Evolutionary conservation across 2,329 filamentous ascomycete genomes (phyloP).

Genomic region (Ceratocystis lukuohia): DNA sequence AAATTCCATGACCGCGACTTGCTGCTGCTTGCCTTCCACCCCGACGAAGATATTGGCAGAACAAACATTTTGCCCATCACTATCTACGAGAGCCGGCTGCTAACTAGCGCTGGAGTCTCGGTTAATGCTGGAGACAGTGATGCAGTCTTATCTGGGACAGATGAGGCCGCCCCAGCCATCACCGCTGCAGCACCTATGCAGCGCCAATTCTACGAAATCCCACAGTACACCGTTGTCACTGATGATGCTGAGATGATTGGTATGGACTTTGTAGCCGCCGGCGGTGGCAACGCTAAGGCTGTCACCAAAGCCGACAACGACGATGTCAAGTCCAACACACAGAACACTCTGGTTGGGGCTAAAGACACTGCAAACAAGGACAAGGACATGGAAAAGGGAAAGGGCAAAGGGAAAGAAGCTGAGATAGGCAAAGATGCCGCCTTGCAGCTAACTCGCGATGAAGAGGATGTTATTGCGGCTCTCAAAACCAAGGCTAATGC

Average conservation of each 20-base stretch:
- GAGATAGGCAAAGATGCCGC: slow-evolving; percentile 23
- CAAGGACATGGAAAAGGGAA: slow-evolving; percentile 17
- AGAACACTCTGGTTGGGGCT: too few species aligned
- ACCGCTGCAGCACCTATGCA: slow-evolving; percentile 39
- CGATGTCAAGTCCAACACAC: slow-evolving; percentile 21
- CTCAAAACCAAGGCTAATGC: slow-evolving; percentile 85
- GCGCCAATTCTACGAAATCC: slow-evolving; percentile 68
- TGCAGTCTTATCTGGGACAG: slow-evolving; percentile 34
- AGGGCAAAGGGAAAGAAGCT: slow-evolving; percentile 23
- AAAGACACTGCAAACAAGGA: slow-evolving; percentile 24
- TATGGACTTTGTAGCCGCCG: slow-evolving; percentile 81
- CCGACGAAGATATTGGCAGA: slow-evolving; percentile 40
- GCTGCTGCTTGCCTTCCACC: slow-evolving; percentile 76
- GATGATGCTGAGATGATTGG: slow-evolving; percentile 96
- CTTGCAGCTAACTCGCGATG: slow-evolving; percentile 39
- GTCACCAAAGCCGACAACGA: slow-evolving; percentile 28
- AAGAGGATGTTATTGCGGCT: slow-evolving; percentile 47
- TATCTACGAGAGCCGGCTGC: slow-evolving; percentile 59
- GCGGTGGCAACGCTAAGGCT: slow-evolving; percentile 65
- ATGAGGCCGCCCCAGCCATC: slow-evolving; percentile 38
- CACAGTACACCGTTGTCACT: slow-evolving; percentile 71
- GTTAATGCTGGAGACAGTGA: slow-evolving; percentile 52
- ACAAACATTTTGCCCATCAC: slow-evolving; percentile 74
- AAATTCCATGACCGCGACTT: slow-evolving; percentile 74
- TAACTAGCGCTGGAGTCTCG: slow-evolving; percentile 27